These are phyloP conservation scores for Phaeophleospora eucalypticola DNA, from an alignment of 2,329 filamentous ascomycete genomes.

Conservation along the genomic window DNA sequence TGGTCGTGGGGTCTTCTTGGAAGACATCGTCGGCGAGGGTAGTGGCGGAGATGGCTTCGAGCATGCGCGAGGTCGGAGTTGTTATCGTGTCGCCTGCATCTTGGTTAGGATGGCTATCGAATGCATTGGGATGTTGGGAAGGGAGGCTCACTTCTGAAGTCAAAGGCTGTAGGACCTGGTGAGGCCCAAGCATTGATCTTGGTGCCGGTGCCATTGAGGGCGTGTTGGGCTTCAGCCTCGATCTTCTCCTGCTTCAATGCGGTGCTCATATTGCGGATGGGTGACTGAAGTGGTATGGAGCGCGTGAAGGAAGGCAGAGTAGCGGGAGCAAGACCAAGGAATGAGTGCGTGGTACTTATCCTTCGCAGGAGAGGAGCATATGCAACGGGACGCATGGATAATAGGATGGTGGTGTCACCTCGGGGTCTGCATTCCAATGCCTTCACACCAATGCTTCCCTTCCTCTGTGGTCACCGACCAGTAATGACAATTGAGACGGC, in stretches of 20 bases:
- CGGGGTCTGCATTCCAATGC: no score
- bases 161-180: constrained; percentile 53
- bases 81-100: constrained; percentile 59
- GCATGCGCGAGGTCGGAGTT: constrained; percentile 75
- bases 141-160: constrained; percentile 46
- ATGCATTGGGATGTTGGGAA: not conserved
- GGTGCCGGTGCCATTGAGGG: constrained; percentile 16
- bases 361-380: constrained; percentile 11
- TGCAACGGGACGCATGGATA: no score
- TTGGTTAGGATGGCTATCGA: not conserved
- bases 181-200: constrained; percentile 34
- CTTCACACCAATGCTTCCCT: no score
- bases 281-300: not conserved
- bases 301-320: not conserved
- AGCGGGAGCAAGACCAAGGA: not conserved
- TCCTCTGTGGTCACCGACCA: no score
- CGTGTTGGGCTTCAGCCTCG: constrained; percentile 15
- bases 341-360: constrained; percentile 11
- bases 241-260: constrained; percentile 12
- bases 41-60: constrained; percentile 68
- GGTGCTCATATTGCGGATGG: constrained; percentile 10
- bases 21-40: constrained; percentile 82
- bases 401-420: no score
- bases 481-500: no score
- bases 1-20: constrained; percentile 73